These are phyloP conservation scores for Neurospora cerealis DNA, from an alignment of 495 filamentous ascomycete genomes.

Conservation along the genomic window DNA sequence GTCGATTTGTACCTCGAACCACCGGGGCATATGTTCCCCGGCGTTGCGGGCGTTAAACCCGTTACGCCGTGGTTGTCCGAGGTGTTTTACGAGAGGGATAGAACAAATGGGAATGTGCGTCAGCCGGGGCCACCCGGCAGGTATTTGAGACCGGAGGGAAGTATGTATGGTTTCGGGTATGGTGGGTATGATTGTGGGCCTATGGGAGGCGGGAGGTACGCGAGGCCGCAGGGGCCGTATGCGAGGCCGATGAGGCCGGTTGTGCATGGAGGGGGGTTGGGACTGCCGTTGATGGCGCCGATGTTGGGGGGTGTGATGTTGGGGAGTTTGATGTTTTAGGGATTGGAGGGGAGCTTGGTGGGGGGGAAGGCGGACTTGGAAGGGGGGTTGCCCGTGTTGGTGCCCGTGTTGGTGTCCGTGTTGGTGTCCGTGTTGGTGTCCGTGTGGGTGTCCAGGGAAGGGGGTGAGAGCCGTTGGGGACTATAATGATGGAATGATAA, in stretches of 20 bases:
- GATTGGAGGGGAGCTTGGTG: conserved; percentile 10
- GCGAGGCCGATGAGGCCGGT: neutral
- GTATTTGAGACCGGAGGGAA: conserved; percentile 16
- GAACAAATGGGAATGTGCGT: neutral
- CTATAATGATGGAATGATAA: no score
- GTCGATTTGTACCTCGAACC: conserved; percentile 17
- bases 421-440: no score
- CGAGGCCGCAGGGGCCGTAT: conserved; percentile 1
- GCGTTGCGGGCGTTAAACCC: conserved; percentile 1
- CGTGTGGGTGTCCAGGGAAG: no score
- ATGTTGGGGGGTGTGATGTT: conserved; percentile 1
- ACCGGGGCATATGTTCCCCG: conserved; percentile 12
- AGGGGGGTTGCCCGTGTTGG: no score
- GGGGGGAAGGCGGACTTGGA: neutral
- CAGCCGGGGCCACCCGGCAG: conserved; percentile 3
- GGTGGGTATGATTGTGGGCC: conserved; percentile 15
- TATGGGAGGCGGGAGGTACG: conserved; percentile 14
- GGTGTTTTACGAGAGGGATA: conserved; percentile 13
- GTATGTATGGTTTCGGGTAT: conserved; percentile 19
- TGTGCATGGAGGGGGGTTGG: neutral
- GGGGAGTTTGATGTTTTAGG: conserved; percentile 4
- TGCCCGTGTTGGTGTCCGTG: no score
- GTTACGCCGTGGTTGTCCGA: conserved; percentile 16
- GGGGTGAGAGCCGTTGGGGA: no score
- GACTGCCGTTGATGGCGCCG: conserved; percentile 2